Base-by-base conservation (phyloP, 2,329 filamentous ascomycete species). In the Paracamarosporium sp. region DNA sequence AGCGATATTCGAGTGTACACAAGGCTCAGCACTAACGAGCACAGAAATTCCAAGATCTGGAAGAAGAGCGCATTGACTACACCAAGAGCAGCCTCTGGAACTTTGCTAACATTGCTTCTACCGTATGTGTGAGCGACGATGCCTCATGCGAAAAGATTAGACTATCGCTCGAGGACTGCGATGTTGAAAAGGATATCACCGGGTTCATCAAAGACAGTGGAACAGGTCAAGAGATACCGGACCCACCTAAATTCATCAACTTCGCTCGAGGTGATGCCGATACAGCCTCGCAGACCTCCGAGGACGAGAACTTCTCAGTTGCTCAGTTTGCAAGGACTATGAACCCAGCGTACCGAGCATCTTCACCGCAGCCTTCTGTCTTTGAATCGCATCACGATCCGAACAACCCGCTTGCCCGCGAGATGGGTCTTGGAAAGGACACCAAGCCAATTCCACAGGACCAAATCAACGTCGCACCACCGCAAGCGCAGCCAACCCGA, bases 11-110 rank as follows among this genome's bases (percentile, higher is more conserved):
- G 13, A 11, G 11, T 3, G 7, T 13, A 3, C 15, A 17, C 8
- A 5, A 28, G 7, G n/a, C 13, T 28, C 1, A 12, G 20, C n/a
- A 46, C 62, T 70, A 40, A 68, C 56, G 47, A 15, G 55, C 35
- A 17, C 47, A 96, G 83, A 99, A 98, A 81, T 99, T 99, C 78
- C 96, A 99, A 81, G 96, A 99, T 70, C 86, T 99, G 12, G 95
- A 99, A 79, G 96, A 99, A 76, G 95, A 99, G 79, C 86, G 95
- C 41, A 85, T 99, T 36, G 95, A 99, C 78, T 99, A 97, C 74
- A 93, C 93, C 65, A 99, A 98, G 83, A 96, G 91, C 79, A 98
- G 95, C 71, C 82, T 99, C 7, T 99, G 95, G 96, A 94, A 89
- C 13, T 99, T 98, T 79, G 94, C 95, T 55, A 99, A 99, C 75